These are phyloP conservation scores for Sporothrix protearum DNA, from an alignment of 2,329 filamentous ascomycete species.

Conservation along the genomic window DNA sequence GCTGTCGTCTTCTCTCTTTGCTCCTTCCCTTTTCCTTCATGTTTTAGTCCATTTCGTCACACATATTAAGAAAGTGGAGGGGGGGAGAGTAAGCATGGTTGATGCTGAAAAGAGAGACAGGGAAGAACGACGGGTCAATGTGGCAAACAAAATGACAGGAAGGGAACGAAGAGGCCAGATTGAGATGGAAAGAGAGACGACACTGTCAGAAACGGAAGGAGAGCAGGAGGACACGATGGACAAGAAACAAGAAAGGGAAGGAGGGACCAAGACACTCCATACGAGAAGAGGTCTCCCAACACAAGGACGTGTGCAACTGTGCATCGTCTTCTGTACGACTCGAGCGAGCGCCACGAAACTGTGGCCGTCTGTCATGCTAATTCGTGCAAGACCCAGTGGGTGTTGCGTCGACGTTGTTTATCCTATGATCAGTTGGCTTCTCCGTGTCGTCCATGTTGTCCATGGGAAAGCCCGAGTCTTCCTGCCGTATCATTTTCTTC, in stretches of 20 bases:
- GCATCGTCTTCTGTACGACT: conserved; percentile 4
- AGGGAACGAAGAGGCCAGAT: not conserved
- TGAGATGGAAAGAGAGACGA: not conserved
- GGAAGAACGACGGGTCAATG: not conserved
- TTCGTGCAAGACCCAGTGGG: not conserved
- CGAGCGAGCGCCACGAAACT: conserved; percentile 1
- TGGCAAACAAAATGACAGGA: not conserved
- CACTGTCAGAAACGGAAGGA: not conserved
- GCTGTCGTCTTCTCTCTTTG: not conserved
- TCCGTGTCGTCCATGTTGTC: too few relatives aligned
- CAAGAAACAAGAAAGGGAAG: conserved; percentile 7
- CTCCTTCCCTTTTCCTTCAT: conserved; percentile 3
- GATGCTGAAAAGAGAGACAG: not conserved
- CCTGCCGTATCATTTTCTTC: too few relatives aligned
- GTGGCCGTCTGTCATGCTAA: conserved; percentile 1
- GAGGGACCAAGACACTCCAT: conserved; percentile 12
- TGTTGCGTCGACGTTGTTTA: not conserved
- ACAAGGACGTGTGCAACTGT: conserved; percentile 8
- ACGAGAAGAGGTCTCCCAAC: conserved; percentile 3
- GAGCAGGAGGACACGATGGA: not conserved
- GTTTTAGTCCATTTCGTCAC: not conserved
- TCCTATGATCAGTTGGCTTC: not conserved
- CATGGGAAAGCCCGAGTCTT: too few relatives aligned
- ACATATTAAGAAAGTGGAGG: not conserved
- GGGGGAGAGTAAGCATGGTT: too few relatives aligned